Evolutionary conservation across 2,329 filamentous ascomycete species (phyloP), one percentile per base, ranked within the genome.

Genomic region (Trichoderma hamatum): DNA sequence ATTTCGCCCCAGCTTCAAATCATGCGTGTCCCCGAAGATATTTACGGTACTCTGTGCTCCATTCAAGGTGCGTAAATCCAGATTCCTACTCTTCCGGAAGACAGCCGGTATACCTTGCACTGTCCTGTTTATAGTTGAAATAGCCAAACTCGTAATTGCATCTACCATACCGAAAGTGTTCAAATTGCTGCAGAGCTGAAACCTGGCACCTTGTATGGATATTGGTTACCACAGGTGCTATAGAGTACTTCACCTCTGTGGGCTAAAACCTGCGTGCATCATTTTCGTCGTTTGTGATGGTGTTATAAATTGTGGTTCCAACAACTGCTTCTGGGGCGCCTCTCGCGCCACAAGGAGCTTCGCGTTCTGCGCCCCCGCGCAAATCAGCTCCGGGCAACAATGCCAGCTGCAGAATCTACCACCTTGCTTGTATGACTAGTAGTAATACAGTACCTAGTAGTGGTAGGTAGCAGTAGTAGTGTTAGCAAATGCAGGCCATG

Each of bases 361-460:
- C 19, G 19, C 62, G 11, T 30, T 19, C 3, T 56, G n/a, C n/a
- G 34, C 32, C 51, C 51, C 51, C 34, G 34, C 62, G 30, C 62
- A 55, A 55, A 32, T 55, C 24, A 43, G 34, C 62, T 65, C 62
- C 16, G 39, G 30, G 24, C 51, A 32, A 19, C 51, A 51, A 32
- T 39, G 32, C 62, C 26, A 43, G 28, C 26, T 51, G 59, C 43
- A 62, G 62, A 55, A 65, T 65, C 54, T 55, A 36, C 62, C 51
- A 34, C 62, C 62, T 34, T 66, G 19, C 64, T 43, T 59, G 30
- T 66, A 51, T 67, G 39, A 67, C 52, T 67, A 59, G 63, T 21
- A 59, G 32, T 34, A 39, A n/a, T n/a, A n/a, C n/a, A n/a, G n/a
- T n/a, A n/a, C n/a, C n/a, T n/a, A n/a, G n/a, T n/a, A n/a, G n/a